A percentile compares a stretch with the other conserved stretches of the same genome.
Conservation (phyloP, 495 filamentous ascomycete species). For the Cladorrhinum samala region DNA sequence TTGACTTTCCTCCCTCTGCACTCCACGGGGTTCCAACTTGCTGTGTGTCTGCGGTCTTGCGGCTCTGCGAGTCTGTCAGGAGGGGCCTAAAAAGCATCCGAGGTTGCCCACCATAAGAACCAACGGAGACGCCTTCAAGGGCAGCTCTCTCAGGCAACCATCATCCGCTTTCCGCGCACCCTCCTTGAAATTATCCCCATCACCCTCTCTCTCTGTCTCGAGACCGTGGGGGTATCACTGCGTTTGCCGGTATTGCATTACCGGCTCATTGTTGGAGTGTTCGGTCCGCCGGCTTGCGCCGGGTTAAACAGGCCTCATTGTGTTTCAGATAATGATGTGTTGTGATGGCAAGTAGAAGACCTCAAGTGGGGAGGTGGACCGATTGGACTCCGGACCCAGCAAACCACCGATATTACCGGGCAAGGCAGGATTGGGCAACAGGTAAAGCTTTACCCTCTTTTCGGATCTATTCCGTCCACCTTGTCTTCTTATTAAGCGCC, state of each 20-base stretch:
- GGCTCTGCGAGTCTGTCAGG: conserved; percentile 17
- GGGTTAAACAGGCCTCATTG: too few species aligned
- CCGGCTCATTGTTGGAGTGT: too few species aligned
- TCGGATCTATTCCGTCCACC: background rate
- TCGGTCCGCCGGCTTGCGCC: too few species aligned
- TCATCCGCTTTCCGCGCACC: too few species aligned
- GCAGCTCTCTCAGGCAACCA: too few species aligned
- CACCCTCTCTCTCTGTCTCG: background rate
- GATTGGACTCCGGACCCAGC: conserved; percentile 9
- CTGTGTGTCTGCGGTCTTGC: conserved; percentile 6
- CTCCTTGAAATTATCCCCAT: too few species aligned
- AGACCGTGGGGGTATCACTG: too few species aligned
- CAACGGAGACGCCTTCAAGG: too few species aligned
- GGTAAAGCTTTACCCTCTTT: conserved; percentile 7
- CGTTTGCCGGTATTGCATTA: too few species aligned
- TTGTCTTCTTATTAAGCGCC: background rate
- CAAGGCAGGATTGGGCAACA: conserved; percentile 3
- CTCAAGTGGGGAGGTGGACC: conserved; percentile 6
- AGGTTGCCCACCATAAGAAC: background rate
- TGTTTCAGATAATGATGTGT: too few species aligned
- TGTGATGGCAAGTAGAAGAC: conserved; percentile 16
- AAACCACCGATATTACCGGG: conserved; percentile 1
- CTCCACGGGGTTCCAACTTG: background rate
- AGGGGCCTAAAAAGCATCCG: background rate
- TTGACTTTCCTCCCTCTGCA: conserved; percentile 4